Percentiles rank a stretch among this genome's conserved stretches.
Conservation (phyloP, 2,329 filamentous ascomycete species). For the Leptodontidium sp. region DNA sequence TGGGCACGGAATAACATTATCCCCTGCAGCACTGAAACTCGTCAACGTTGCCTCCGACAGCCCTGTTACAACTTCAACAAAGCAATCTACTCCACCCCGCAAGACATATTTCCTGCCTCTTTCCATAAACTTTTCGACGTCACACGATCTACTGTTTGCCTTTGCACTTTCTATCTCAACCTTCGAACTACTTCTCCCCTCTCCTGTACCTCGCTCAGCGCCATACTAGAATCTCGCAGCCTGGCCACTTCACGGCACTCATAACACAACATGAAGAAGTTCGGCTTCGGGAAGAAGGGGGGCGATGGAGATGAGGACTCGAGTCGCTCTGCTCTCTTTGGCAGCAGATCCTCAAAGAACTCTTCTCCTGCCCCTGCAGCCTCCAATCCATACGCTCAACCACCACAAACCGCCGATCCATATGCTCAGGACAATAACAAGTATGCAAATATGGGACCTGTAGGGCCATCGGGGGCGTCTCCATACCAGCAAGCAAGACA, state of each 20-base stretch:
- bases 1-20: not conserved
- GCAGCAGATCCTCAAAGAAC: slow-evolving; percentile 54
- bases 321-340: slow-evolving; percentile 60
- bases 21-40: slow-evolving; percentile 14
- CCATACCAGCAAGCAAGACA: slow-evolving; percentile 40
- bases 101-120: not conserved
- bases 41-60: slow-evolving; percentile 7
- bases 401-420: slow-evolving; percentile 57
- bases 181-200: not conserved
- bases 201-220: not conserved
- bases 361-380: slow-evolving; percentile 51
- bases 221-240: slow-evolving; percentile 12
- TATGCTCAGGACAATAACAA: slow-evolving; percentile 66
- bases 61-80: slow-evolving; percentile 14
- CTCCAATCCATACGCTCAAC: slow-evolving; percentile 47
- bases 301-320: slow-evolving; percentile 56
- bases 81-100: not conserved
- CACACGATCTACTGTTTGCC: not conserved
- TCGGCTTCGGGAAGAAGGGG: slow-evolving; percentile 65
- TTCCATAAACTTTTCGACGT: not conserved
- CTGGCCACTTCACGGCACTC: not conserved
- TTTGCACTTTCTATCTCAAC: not conserved
- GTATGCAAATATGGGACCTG: slow-evolving; percentile 57
- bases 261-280: slow-evolving; percentile 62
- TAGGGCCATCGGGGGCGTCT: slow-evolving; percentile 40